phyloP scores from a whole-genome alignment of 1,284 basidiomycete species.

The Clitocybe nebularis region DNA sequence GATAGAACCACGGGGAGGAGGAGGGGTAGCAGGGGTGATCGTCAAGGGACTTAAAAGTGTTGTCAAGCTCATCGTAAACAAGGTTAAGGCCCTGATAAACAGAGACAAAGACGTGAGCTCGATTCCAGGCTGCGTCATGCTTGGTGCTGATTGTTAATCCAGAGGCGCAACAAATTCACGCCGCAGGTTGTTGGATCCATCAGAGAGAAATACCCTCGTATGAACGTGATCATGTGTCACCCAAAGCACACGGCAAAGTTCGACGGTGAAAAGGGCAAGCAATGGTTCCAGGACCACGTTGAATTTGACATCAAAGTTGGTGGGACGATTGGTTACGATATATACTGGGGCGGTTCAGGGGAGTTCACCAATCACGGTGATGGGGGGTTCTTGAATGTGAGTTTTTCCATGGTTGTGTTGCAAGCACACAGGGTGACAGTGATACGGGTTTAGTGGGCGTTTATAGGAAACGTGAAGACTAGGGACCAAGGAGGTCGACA shows the following conservation, averaged over 20 bases:
- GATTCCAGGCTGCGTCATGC: not conserved
- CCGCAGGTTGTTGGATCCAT: too few relatives aligned
- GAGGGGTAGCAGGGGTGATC: not conserved
- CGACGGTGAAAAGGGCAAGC: constrained; percentile 14
- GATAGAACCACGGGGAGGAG: not conserved
- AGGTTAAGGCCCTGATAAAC: constrained; percentile 9
- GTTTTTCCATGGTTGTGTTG: too few relatives aligned
- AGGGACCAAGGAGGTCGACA: not conserved
- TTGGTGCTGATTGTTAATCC: not conserved
- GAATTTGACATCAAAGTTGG: constrained; percentile 19
- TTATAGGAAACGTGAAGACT: not conserved
- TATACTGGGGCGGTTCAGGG: too few relatives aligned
- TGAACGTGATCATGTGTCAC: constrained; percentile 19
- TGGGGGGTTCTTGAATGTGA: too few relatives aligned
- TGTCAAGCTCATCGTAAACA: constrained; percentile 4
- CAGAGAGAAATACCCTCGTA: constrained; percentile 7
- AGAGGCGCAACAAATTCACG: constrained; percentile 19
- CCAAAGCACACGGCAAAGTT: constrained; percentile 18
- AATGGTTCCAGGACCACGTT: constrained; percentile 20
- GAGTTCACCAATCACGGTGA: too few relatives aligned
- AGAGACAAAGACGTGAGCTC: constrained; percentile 12
- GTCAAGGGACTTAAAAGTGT: too few relatives aligned
- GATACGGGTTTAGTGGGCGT: constrained; percentile 1
- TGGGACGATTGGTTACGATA: constrained; percentile 19
- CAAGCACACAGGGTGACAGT: too few relatives aligned